These are phyloP conservation scores for Microbotryomycetes sp. DNA, from an alignment of 1,284 basidiomycete species.

Conservation along the genomic window DNA sequence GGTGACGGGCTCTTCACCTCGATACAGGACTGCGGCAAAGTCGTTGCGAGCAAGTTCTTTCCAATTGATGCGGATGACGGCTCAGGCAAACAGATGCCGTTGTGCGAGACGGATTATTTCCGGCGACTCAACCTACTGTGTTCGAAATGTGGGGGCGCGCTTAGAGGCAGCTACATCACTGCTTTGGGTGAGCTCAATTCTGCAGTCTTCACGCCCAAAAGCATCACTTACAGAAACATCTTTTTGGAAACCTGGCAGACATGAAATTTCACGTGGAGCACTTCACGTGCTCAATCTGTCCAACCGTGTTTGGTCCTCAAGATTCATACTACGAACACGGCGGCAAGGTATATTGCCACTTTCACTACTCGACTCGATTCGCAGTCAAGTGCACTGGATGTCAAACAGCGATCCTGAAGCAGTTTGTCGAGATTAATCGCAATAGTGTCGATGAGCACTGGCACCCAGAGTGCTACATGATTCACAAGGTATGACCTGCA, in stretches of 20 bases:
- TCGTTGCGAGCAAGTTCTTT: slow-evolving; percentile 98
- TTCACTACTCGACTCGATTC: slow-evolving; percentile 96
- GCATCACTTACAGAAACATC: background rate
- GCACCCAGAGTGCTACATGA: slow-evolving; percentile 99
- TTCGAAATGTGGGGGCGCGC: slow-evolving; percentile 85
- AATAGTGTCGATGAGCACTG: slow-evolving; percentile 98
- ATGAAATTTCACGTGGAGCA: slow-evolving; percentile 99
- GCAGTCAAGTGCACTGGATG: slow-evolving; percentile 98
- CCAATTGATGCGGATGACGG: slow-evolving; percentile 77
- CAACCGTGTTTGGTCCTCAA: slow-evolving; percentile 91
- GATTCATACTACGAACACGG: slow-evolving; percentile 99
- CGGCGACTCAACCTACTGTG: slow-evolving; percentile 92
- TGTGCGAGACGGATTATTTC: slow-evolving; percentile 99
- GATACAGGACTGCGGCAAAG: slow-evolving; percentile 85
- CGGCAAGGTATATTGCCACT: slow-evolving; percentile 91
- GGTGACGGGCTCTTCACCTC: background rate
- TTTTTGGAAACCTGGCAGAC: slow-evolving; percentile 50
- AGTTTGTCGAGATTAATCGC: slow-evolving; percentile 98
- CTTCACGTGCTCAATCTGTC: slow-evolving; percentile 95
- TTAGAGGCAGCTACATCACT: slow-evolving; percentile 97
- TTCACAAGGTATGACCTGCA: slow-evolving; percentile 72
- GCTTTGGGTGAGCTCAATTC: slow-evolving; percentile 77
- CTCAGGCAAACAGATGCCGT: slow-evolving; percentile 67
- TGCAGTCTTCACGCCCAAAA: background rate
- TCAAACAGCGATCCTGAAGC: slow-evolving; percentile 96